Conservation (phyloP, 1,139 yeast species). For the Yamadazyma blattariae region DNA sequence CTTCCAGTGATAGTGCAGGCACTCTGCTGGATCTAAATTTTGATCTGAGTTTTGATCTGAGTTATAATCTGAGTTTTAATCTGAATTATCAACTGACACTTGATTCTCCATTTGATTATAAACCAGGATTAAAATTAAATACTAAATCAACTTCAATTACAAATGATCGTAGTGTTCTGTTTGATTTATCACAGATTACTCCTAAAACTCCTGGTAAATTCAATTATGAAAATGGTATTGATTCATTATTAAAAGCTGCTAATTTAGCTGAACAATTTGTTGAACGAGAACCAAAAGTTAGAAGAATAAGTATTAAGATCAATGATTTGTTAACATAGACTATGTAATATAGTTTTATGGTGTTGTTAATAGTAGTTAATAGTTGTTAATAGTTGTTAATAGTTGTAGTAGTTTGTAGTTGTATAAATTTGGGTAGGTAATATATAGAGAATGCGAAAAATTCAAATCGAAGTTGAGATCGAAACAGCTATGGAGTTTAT, state of each 20-base stretch:
- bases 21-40: background rate
- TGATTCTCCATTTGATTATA: background rate
- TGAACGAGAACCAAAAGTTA: constrained; percentile 14
- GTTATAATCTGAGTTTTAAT: too few relatives aligned
- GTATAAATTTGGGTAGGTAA: too few relatives aligned
- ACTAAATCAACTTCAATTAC: background rate
- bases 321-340: constrained; percentile 23
- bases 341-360: background rate
- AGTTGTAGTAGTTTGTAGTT: too few relatives aligned
- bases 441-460: too few relatives aligned
- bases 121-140: background rate
- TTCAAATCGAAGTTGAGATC: too few relatives aligned
- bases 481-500: constrained; percentile 50
- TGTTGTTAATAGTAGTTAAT: too few relatives aligned
- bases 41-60: too few relatives aligned
- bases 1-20: background rate
- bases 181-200: background rate
- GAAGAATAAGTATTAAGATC: constrained; percentile 27
- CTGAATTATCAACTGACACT: too few relatives aligned
- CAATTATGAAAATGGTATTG: constrained; percentile 17
- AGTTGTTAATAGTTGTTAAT: too few relatives aligned
- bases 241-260: constrained; percentile 29
- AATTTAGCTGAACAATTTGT: constrained; percentile 18
- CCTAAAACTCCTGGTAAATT: background rate
- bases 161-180: too few relatives aligned